phyloP scores from a whole-genome alignment of 2,329 filamentous ascomycete genomes.

The Botrytis aclada region DNA sequence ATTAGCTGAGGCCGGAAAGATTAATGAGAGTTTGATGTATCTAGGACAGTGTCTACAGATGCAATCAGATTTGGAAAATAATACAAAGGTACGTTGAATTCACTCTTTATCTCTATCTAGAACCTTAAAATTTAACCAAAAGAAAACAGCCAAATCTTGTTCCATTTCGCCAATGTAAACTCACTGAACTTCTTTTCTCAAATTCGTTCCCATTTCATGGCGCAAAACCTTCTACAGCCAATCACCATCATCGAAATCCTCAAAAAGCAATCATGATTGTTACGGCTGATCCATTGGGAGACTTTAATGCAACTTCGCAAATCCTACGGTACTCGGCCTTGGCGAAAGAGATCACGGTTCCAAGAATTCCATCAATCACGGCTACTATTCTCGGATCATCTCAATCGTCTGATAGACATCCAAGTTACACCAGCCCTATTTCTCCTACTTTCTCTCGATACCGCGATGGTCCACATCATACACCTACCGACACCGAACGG shows the following conservation, averaged over 20 bases:
- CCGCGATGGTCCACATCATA: slow-evolving; percentile 35
- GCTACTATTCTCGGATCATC: slow-evolving; percentile 54
- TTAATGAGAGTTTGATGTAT: slow-evolving; percentile 98
- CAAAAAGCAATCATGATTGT: slow-evolving; percentile 96
- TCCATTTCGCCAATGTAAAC: slow-evolving; percentile 78
- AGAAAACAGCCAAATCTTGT: slow-evolving; percentile 62
- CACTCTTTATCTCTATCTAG: background rate
- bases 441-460: slow-evolving; percentile 31
- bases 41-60: slow-evolving; percentile 95
- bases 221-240: slow-evolving; percentile 18
- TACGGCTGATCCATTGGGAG: slow-evolving; percentile 85
- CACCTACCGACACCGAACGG: slow-evolving; percentile 45
- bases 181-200: slow-evolving; percentile 82
- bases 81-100: slow-evolving; percentile 61
- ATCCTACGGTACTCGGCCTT: slow-evolving; percentile 93
- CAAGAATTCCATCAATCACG: slow-evolving; percentile 79
- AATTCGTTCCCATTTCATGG: slow-evolving; percentile 64
- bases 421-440: slow-evolving; percentile 2
- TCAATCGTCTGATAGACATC: slow-evolving; percentile 2
- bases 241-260: slow-evolving; percentile 50
- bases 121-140: slow-evolving; percentile 18
- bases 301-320: slow-evolving; percentile 95
- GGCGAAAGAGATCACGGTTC: slow-evolving; percentile 88
- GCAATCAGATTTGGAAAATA: slow-evolving; percentile 75
- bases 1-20: slow-evolving; percentile 92